These are phyloP conservation scores for Tylopilus sp. DNA, from an alignment of 1,284 basidiomycete species.

Conservation along the genomic window DNA sequence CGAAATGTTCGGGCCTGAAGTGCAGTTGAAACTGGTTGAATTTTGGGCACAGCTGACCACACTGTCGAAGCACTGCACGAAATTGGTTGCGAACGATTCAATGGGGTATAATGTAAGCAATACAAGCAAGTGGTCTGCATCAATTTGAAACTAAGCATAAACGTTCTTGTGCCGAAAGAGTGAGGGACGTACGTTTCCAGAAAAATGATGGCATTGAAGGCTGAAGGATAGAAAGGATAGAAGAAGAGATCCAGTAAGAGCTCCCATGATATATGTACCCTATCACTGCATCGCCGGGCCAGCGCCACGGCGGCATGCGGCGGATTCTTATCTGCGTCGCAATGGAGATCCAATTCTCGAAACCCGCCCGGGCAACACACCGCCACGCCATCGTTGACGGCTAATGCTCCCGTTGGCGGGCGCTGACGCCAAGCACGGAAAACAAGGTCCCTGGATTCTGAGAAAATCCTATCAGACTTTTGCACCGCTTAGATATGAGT, in stretches of 20 bases:
- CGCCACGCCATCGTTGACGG: no score
- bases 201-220: conserved; percentile 15
- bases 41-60: conserved; percentile 22
- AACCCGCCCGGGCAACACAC: no score
- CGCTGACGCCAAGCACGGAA: not conserved
- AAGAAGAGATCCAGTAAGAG: not conserved
- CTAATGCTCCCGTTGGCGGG: no score
- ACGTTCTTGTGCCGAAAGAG: conserved; percentile 2
- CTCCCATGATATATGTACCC: not conserved
- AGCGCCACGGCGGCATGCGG: not conserved
- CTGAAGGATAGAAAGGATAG: no score
- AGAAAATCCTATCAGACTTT: no score
- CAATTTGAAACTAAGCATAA: not conserved
- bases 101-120: conserved; percentile 5
- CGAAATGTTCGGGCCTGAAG: conserved; percentile 14
- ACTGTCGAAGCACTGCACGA: conserved; percentile 22
- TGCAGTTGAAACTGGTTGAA: conserved; percentile 9
- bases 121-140: conserved; percentile 13
- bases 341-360: no score
- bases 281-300: not conserved
- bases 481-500: no score
- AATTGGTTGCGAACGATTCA: conserved; percentile 9
- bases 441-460: no score
- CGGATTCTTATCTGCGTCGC: not conserved
- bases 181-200: conserved; percentile 16